Conservation (phyloP, 768 basidiomycete species). For the Phaffia australis region DNA sequence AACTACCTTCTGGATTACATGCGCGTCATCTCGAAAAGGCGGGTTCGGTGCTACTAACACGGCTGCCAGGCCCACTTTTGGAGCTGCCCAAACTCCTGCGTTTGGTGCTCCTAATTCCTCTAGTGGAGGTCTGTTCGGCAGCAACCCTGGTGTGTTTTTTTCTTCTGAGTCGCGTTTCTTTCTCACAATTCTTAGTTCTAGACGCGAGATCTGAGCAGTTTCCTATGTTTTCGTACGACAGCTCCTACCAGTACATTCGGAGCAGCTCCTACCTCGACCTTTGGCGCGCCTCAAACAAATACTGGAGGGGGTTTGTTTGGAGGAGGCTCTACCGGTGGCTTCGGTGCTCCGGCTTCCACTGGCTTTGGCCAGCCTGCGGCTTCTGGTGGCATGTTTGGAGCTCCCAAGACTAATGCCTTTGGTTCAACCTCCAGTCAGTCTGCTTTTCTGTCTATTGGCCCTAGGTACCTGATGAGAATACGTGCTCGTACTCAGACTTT, state of each 20-base stretch:
- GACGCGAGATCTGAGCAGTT: neutral
- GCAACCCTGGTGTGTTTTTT: slow-evolving; percentile 4
- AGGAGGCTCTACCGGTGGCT: slow-evolving; percentile 9
- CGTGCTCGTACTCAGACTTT: neutral
- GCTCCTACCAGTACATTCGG: slow-evolving; percentile 16
- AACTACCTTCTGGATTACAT: too few relatives aligned
- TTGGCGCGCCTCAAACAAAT: slow-evolving; percentile 5
- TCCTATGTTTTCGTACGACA: neutral
- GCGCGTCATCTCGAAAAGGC: neutral
- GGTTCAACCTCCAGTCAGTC: neutral
- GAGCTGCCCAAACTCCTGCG: slow-evolving; percentile 11
- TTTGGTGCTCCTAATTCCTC: slow-evolving; percentile 13
- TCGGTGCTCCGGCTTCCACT: slow-evolving; percentile 8
- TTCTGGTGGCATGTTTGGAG: slow-evolving; percentile 11
- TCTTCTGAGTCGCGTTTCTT: neutral
- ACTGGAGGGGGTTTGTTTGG: slow-evolving; percentile 17
- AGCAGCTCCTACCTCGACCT: slow-evolving; percentile 7
- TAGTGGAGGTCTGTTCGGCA: slow-evolving; percentile 20
- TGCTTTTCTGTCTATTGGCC: slow-evolving; percentile 2
- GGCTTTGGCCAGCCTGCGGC: neutral
- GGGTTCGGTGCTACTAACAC: slow-evolving; percentile 18
- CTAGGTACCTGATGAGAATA: neutral
- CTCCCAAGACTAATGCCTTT: slow-evolving; percentile 15
- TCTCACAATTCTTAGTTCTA: neutral
- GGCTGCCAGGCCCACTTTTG: slow-evolving; percentile 18